Base-by-base conservation (phyloP, 306 rosid species). In the Pyrus communis region DNA sequence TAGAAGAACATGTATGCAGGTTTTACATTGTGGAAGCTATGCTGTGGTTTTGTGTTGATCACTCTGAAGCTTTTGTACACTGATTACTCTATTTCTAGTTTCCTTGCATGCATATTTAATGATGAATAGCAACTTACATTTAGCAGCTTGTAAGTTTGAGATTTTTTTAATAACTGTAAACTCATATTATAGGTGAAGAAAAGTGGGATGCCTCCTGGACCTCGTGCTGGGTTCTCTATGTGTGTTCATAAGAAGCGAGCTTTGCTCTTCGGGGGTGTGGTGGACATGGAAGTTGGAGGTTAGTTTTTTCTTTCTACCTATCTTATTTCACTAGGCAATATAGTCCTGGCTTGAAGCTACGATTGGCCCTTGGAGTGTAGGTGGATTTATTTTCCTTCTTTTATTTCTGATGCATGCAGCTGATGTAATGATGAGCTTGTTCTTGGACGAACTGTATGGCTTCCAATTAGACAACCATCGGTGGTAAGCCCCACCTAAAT, bases 201-300 rank as follows among this genome's bases (percentile, higher is more conserved):
- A 80, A 87, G 93, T 80, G 98, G 98, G 84, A 95, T 95, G 97
- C 98, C 97, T 71, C 97, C 97, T 54, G 97, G 97, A 46, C 92
- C 98, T 61, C 98, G 97, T 78, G 98, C 98, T 62, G 98, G 98
- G 83, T 95, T 92, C 84, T 88, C 98, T 78, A 89, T 95, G 93
- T 85, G 91, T 86, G 87, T 95, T 79, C 98, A 95, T 77, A 95
- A 95, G 88, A 95, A 86, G 85, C 85, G 97, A 82, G 97, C 96
- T 75, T 51, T 92, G 78, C 86, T 92, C 71, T 95, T 95, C 78
- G 98, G 98, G 42, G 98, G 98, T 67, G 98, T 95, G 74, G 98
- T 95, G 65, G 98, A 95, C 83, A 88, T 95, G 87, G 98, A 95
- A 84, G 93, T 90, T 84, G 85, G 86, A 85, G 98, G 98, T 91